Conservation (phyloP, 768 basidiomycete genomes). For the Cytidiella melzeri region DNA sequence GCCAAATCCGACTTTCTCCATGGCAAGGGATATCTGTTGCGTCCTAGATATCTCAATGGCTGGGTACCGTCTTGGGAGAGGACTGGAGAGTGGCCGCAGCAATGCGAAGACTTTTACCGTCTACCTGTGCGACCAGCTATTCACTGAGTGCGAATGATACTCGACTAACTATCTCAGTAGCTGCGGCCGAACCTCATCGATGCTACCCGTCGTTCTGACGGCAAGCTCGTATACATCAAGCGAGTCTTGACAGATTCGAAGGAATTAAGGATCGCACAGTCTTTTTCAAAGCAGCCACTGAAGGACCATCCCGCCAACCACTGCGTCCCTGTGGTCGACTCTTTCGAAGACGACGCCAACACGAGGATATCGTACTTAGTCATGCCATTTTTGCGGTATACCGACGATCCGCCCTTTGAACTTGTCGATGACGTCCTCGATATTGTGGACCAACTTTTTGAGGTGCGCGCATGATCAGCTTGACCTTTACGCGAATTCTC, state of each 20-base stretch:
- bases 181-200: conserved; percentile 19
- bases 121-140: neutral
- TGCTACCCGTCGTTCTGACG: conserved; percentile 26
- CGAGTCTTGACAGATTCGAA: conserved; percentile 4
- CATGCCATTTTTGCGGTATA: too few species aligned
- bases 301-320: too few species aligned
- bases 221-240: conserved; percentile 26
- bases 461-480: conserved; percentile 7
- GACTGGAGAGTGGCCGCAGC: neutral
- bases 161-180: neutral
- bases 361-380: too few species aligned
- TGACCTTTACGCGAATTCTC: neutral
- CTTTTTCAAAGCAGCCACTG: conserved; percentile 17
- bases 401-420: conserved; percentile 12
- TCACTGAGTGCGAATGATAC: too few species aligned
- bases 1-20: neutral
- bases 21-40: conserved; percentile 18
- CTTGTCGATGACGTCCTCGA: conserved; percentile 18
- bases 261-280: conserved; percentile 15
- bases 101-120: conserved; percentile 9
- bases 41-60: conserved; percentile 20
- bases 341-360: conserved; percentile 9
- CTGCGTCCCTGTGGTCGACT: too few species aligned
- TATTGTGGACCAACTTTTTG: conserved; percentile 19
- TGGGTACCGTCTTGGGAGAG: conserved; percentile 27